Base-by-base conservation (phyloP, 169 alveolate genomes). In the Blepharisma undulans region DNA sequence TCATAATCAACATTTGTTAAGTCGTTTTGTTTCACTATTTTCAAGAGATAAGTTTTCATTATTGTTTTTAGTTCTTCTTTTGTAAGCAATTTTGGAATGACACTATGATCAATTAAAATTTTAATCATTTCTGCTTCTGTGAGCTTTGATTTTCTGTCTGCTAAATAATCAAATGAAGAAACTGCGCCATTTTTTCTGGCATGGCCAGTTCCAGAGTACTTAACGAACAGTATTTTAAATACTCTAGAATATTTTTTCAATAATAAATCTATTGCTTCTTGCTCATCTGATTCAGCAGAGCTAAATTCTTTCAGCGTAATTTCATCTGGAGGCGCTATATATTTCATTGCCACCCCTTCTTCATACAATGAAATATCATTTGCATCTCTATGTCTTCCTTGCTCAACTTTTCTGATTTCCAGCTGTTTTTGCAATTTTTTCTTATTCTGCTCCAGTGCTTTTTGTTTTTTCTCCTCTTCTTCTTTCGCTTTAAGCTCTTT, bases 201-300 rank as follows among this genome's bases (percentile, higher is more conserved):
- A 32, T 32, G 36, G 14, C 89, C 89, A 7, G 89, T 84, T 3
- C 89, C 89, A 12, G 89, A 71, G 34, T 86, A 86, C 10, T 72
- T 61, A 12, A 14, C 12, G n/a, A 86, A 86, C 21, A 86, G 71
- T 7, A 86, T 72, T 29, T 86, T 61, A 12, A 86, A 86, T 19
- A 86, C 61, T 10, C 91, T 22, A 0, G 34, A n/a, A 85, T 86
- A 86, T 72, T 72, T 86, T 86, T 18, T 29, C 12, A 86, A 3
- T 25, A 86, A 14, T 25, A 86, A 12, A 6, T 48, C 16, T 6
- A 86, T 77, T 21, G 80, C 84, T 0, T 86, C 34, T 72, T 27
- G 12, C 16, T 86, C 84, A 21, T 86, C 72, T 0, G 8, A 7
- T 22, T 84, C 89, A 14, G 30, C 89, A 8, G 7, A 19, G 25